A percentile compares a stretch with the other conserved stretches of the same genome.
Evolutionary conservation across 2,329 filamentous ascomycete species (phyloP).

Genomic region (Chrysoporthe cubensis): DNA sequence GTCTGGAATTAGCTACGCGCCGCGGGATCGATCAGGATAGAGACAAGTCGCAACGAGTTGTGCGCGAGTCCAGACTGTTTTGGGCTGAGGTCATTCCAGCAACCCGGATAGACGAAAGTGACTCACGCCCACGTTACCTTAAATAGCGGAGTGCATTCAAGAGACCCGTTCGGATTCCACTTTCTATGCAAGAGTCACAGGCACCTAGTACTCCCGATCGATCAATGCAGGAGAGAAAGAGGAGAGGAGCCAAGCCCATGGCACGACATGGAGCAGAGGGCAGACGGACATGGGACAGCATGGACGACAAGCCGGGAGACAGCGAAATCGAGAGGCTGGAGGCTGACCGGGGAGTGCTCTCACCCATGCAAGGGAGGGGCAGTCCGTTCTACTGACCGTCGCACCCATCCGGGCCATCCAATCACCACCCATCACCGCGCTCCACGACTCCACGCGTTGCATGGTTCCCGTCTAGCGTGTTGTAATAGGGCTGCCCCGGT

Average conservation of each 20-base stretch:
- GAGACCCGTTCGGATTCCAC: not conserved
- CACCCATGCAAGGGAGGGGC: slow-evolving; percentile 21
- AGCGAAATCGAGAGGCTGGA: slow-evolving; percentile 16
- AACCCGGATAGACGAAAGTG: not conserved
- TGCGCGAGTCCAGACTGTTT: not conserved
- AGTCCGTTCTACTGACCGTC: slow-evolving; percentile 12
- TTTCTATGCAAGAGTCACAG: not conserved
- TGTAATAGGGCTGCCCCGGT: not conserved
- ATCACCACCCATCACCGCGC: slow-evolving; percentile 5
- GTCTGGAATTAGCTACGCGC: not conserved
- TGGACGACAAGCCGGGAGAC: not conserved
- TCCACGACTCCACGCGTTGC: slow-evolving; percentile 10
- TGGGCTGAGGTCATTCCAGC: not conserved
- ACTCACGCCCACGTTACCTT: not conserved
- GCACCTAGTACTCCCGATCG: not conserved
- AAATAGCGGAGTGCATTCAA: not conserved
- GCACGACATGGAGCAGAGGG: not conserved
- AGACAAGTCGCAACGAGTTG: not conserved
- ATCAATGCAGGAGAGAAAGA: not conserved
- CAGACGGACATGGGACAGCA: not conserved
- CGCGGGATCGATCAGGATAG: not conserved
- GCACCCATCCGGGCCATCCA: not conserved
- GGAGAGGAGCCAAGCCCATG: not conserved
- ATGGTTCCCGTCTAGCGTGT: slow-evolving; percentile 2
- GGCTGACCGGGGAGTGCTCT: slow-evolving; percentile 16